These are phyloP conservation scores for Ambrosiella cleistominuta DNA, from an alignment of 2,329 filamentous ascomycete genomes.

Conservation along the genomic window DNA sequence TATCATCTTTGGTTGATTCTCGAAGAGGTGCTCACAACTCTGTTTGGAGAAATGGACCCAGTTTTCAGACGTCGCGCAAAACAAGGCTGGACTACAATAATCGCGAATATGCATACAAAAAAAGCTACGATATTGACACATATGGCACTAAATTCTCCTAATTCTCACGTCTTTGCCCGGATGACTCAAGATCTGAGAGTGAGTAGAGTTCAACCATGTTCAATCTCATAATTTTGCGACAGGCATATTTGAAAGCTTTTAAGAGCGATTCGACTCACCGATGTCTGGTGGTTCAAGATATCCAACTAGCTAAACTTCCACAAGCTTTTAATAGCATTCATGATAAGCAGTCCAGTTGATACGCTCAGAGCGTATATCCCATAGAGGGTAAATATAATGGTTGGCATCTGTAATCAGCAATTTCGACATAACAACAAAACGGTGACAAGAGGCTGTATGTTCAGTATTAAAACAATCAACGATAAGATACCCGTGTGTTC, in stretches of 20 bases:
- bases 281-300: not conserved
- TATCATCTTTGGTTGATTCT: not conserved
- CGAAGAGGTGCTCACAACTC: not conserved
- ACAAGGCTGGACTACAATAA: too few species aligned
- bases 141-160: too few species aligned
- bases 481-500: not conserved
- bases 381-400: too few species aligned
- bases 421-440: not conserved
- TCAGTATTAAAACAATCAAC: slow-evolving; percentile 4
- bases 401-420: not conserved
- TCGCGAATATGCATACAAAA: not conserved
- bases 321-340: too few species aligned
- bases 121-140: not conserved
- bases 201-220: not conserved
- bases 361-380: too few species aligned
- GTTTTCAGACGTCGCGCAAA: not conserved
- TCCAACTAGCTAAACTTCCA: not conserved
- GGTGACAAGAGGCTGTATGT: not conserved
- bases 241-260: not conserved
- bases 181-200: too few species aligned
- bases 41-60: not conserved
- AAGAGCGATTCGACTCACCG: not conserved
- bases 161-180: too few species aligned
- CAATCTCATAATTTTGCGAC: not conserved
- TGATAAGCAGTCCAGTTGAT: too few species aligned